Conservation (phyloP, 768 basidiomycete genomes). For the Psilocybe cubensis region DNA sequence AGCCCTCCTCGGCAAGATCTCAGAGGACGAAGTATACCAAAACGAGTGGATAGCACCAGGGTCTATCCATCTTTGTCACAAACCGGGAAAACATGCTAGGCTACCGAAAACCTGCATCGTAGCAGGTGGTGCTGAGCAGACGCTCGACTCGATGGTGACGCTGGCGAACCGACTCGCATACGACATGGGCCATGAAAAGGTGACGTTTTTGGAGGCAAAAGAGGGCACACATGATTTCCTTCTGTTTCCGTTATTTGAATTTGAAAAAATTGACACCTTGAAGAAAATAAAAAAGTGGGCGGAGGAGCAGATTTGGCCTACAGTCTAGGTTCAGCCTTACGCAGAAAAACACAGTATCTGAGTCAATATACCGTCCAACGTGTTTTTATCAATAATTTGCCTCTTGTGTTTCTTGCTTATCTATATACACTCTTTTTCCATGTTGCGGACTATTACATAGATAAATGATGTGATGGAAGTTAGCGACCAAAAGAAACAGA, state of each 20-base stretch:
- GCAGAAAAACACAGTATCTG: no score
- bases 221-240: conserved; percentile 9
- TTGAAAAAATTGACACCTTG: not conserved
- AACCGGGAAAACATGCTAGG: not conserved
- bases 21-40: not conserved
- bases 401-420: no score
- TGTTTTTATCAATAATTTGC: no score
- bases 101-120: conserved; percentile 5
- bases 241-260: not conserved
- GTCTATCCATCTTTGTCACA: not conserved
- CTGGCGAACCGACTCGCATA: not conserved
- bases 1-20: not conserved
- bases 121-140: conserved; percentile 5
- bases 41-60: conserved; percentile 1
- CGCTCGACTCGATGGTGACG: conserved; percentile 1
- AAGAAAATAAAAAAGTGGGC: not conserved
- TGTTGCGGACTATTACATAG: no score
- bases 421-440: no score
- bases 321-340: not conserved
- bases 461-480: no score
- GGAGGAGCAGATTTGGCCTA: not conserved
- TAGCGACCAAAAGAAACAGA: no score
- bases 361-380: no score
- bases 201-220: not conserved
- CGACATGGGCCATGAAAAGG: not conserved